These are phyloP conservation scores for Chamaecrista fasciculata DNA, from an alignment of 306 rosid genomes.

Conservation along the genomic window DNA sequence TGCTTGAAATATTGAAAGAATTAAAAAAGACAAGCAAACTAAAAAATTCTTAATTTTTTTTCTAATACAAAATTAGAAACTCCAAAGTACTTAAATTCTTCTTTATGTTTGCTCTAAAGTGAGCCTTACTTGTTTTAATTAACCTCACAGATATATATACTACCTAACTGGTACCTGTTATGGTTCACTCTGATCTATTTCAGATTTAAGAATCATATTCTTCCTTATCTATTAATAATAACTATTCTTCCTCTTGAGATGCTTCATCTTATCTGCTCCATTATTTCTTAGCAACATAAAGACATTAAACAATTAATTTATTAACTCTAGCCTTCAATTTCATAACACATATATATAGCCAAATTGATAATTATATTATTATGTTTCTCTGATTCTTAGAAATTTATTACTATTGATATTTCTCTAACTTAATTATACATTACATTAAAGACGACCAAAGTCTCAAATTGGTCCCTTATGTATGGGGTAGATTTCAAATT, in stretches of 20 bases:
- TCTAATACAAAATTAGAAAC: not conserved
- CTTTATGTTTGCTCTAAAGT: not conserved
- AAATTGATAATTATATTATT: too few species aligned
- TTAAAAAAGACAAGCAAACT: not conserved
- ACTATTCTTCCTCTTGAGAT: not conserved
- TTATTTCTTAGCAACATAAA: not conserved
- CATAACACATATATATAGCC: too few species aligned
- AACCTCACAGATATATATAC: not conserved
- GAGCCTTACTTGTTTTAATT: not conserved
- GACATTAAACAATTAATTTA: not conserved
- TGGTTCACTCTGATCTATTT: not conserved
- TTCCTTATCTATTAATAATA: slow-evolving; percentile 2
- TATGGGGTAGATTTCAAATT: too few species aligned
- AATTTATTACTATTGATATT: too few species aligned
- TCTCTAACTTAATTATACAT: too few species aligned
- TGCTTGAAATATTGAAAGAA: not conserved
- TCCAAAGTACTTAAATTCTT: not conserved
- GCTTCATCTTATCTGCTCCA: not conserved
- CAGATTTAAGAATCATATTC: not conserved
- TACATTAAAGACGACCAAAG: too few species aligned
- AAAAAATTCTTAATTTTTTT: too few species aligned
- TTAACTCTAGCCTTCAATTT: too few species aligned
- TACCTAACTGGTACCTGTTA: not conserved
- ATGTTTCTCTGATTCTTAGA: too few species aligned
- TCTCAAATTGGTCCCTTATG: too few species aligned